Evolutionary conservation across 352 stramenopile genomes (phyloP), one percentile per base, ranked within the genome.

Genomic region (Pythium utonaiense): DNA sequence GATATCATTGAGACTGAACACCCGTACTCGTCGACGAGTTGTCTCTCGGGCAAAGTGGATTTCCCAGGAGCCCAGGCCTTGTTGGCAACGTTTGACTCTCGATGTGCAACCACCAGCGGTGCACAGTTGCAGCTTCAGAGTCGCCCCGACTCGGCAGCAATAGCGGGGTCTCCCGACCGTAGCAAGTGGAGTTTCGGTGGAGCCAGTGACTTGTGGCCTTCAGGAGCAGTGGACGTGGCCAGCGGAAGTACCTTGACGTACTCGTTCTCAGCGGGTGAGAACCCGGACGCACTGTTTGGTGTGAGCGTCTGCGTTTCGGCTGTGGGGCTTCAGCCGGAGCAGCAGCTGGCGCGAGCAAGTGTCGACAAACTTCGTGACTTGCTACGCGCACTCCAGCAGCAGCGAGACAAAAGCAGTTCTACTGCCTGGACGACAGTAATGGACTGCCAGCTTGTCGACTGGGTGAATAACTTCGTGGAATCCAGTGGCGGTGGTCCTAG

Each of bases 391-490:
- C 55, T 72, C 8, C 31, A 50, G 10, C 53, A 62, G 27, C 53
- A 64, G 16, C 54, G 57, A 25, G 5, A 33, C 2, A n/a, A 5
- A 30, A 45, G 12, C 21, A 24, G 21, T 28, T 17, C 30, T 28
- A 60, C 31, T 0, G 41, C 42, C 4, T 95, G 86, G 86, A 86
- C 77, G 12, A 49, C 69, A 22, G 66, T 64, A 2, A 95, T 96
- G 83, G 85, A 96, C 60, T 67, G 76, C 7, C 87, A 96, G 66
- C 70, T 96, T 0, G 78, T 95, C 2, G 85, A 96, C 53, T 96
- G 85, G 86, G 78, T 96, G 16, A 96, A 96, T 55, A 87, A 71
- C 22, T 77, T 88, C 30, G 66, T 93, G 1, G 85, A 96, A 57
- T 74, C 57, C 25, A 61, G 44, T 12, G 62, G 17, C 38, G 57